phyloP scores from a whole-genome alignment of 2,329 filamentous ascomycete species.

The Hypoxylon sp. region DNA sequence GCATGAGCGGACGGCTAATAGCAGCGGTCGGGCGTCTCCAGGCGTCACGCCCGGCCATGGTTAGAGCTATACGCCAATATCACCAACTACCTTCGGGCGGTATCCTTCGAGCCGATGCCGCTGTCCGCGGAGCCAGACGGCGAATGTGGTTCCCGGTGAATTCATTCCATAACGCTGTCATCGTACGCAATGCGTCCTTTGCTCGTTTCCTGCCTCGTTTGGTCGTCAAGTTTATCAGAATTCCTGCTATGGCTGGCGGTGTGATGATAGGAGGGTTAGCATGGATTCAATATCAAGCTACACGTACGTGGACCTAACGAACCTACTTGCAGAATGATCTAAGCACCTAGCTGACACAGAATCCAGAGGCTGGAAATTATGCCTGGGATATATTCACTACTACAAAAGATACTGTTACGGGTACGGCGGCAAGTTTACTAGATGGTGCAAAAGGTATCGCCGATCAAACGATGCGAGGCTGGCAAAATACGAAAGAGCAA shows the following conservation, averaged over 20 bases:
- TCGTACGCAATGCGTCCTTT: conserved; percentile 75
- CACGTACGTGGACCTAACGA: conserved; percentile 72
- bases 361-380: conserved; percentile 65
- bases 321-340: background rate
- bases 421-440: conserved; percentile 78
- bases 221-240: conserved; percentile 87
- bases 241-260: conserved; percentile 93
- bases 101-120: conserved; percentile 76
- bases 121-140: conserved; percentile 72
- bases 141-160: conserved; percentile 86
- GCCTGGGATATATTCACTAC: conserved; percentile 79
- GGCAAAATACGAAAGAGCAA: conserved; percentile 86
- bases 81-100: conserved; percentile 78
- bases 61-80: conserved; percentile 72
- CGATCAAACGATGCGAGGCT: conserved; percentile 83
- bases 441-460: conserved; percentile 81
- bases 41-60: conserved; percentile 51
- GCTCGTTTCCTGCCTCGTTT: conserved; percentile 83
- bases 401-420: conserved; percentile 79
- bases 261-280: conserved; percentile 88
- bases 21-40: conserved; percentile 55
- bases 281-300: conserved; percentile 96
- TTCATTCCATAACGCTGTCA: conserved; percentile 84
- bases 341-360: conserved; percentile 8
- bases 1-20: conserved; percentile 58